Base-by-base conservation (phyloP, 2,329 filamentous ascomycete genomes). In the Pseudocercospora ulei region DNA sequence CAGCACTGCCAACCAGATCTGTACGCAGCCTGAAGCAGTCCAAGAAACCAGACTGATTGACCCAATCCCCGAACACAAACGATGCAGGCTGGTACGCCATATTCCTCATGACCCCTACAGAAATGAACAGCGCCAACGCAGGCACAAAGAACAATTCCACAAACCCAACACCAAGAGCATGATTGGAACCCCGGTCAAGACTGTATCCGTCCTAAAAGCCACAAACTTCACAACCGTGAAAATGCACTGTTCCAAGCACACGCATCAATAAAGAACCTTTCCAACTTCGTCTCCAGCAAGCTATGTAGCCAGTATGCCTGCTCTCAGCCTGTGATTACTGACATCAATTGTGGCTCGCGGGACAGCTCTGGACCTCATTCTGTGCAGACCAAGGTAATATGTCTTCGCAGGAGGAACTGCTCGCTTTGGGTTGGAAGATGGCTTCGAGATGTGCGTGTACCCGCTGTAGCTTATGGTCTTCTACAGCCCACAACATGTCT, bases 181-280 rank as follows among this genome's bases (percentile, higher is more conserved):
- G 71, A 58, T 75, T 76, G 51, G 75, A 67, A n/a, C n/a, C 54
- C 62, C 63, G 0, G 73, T 68, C 16, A 71, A 51, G 3, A 66
- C 53, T 27, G 60, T 56, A 31, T 70, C 68, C 34, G 56, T 64
- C 7, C 72, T 67, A 48, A 72, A 75, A 9, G 66, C 65, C 3
- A 71, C 59, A 2, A 70, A 55, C 46, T 75, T 75, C 52, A 72
- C 58, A 3, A 62, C 48, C 0, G 70, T 75, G 44, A 72, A 63
- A 74, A 74, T 0, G 67, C 72, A 54, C 75, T 75, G 50, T 75
- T 72, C 70, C 71, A 75, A 2, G 72, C 72, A 46, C 70, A 73
- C 57, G 75, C 64, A 49, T 75, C 76, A 1, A 69, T 72, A 3
- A 57, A 50, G 43, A 73, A 71, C 1, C 72, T 64, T 1, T 71